Evolutionary conservation across 2,329 filamentous ascomycete genomes (phyloP).

Genomic region (Alternaria brassicae): DNA sequence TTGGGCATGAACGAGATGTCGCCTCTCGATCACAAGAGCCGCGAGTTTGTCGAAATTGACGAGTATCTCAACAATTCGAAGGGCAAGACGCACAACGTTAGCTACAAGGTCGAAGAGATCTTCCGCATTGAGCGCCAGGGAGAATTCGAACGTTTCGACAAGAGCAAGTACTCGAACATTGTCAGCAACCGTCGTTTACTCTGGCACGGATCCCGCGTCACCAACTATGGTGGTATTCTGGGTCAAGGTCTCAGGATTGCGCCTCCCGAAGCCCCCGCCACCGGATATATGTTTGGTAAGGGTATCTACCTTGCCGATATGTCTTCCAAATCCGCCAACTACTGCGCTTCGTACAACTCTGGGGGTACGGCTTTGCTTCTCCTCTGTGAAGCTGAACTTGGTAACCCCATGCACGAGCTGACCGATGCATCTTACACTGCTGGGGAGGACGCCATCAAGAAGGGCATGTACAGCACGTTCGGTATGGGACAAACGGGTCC

Average conservation of each 20-base stretch:
- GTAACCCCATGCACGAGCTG: conserved; percentile 74
- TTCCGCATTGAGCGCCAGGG: conserved; percentile 82
- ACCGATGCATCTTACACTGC: conserved; percentile 66
- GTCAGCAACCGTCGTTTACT: conserved; percentile 76
- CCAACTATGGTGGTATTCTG: conserved; percentile 87
- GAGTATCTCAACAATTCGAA: conserved; percentile 72
- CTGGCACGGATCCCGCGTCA: conserved; percentile 85
- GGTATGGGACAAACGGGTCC: conserved; percentile 73
- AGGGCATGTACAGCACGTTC: conserved; percentile 71
- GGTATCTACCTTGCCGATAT: conserved; percentile 89
- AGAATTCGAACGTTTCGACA: conserved; percentile 72
- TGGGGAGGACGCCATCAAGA: conserved; percentile 65
- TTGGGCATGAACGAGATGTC: conserved; percentile 80
- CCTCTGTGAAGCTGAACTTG: conserved; percentile 84
- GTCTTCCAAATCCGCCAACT: conserved; percentile 78
- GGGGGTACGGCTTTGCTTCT: conserved; percentile 76
- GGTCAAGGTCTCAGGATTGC: conserved; percentile 90
- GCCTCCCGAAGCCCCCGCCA: conserved; percentile 79
- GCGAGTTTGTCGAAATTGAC: conserved; percentile 70
- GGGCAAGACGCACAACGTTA: conserved; percentile 69
- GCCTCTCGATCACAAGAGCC: conserved; percentile 63
- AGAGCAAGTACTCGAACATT: conserved; percentile 60
- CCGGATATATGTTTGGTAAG: conserved; percentile 89
- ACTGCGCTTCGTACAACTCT: conserved; percentile 70
- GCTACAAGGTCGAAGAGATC: conserved; percentile 72